phyloP scores from a whole-genome alignment of 2,329 filamentous ascomycete genomes.

The Neobulgaria alba region DNA sequence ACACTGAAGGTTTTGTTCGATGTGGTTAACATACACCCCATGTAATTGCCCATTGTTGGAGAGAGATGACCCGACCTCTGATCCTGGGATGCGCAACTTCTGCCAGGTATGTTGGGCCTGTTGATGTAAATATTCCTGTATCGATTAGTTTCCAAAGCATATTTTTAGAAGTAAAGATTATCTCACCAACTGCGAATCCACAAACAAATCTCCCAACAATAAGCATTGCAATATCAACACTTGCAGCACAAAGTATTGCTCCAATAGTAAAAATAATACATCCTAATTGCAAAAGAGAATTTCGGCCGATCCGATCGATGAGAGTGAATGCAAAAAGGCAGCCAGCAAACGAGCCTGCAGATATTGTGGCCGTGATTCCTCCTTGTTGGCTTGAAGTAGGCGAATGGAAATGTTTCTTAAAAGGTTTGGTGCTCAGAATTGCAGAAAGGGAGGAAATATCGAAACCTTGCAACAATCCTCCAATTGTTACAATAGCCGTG shows the following conservation, averaged over 20 bases:
- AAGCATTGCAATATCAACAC: not conserved
- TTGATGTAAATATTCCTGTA: not conserved
- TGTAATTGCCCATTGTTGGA: not conserved
- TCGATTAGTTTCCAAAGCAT: not conserved
- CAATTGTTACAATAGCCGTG: not conserved
- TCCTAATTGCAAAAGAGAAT: not conserved
- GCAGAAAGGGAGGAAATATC: not conserved
- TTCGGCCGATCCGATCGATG: not conserved
- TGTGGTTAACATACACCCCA: not conserved
- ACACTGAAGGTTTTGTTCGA: not conserved
- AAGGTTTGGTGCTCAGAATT: not conserved
- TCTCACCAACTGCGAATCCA: not conserved
- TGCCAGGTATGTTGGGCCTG: not conserved
- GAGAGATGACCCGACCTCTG: not conserved
- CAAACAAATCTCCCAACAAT: not conserved
- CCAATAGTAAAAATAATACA: not conserved
- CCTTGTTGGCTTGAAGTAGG: not conserved
- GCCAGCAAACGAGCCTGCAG: not conserved
- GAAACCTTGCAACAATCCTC: not conserved
- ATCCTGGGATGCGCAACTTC: not conserved
- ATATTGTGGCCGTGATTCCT: not conserved
- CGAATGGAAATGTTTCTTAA: not conserved
- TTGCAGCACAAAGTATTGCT: not conserved
- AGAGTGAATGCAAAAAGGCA: not conserved
- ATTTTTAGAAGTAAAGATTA: not conserved